These are phyloP conservation scores for Xylaria arbuscula DNA, from an alignment of 2,329 filamentous ascomycete genomes.

Conservation along the genomic window DNA sequence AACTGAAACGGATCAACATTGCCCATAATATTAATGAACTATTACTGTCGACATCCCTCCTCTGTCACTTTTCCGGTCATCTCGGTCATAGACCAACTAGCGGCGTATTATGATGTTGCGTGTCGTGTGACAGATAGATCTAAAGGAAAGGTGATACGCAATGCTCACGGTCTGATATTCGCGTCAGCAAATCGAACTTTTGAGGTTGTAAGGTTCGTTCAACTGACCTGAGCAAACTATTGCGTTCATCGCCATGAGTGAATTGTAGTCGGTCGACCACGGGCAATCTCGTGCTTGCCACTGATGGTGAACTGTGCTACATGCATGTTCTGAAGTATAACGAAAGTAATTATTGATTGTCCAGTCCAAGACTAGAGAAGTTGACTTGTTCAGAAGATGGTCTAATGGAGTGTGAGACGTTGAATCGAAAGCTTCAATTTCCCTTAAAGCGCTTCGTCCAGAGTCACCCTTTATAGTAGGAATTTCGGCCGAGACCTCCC, in stretches of 20 bases:
- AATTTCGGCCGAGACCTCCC: neutral
- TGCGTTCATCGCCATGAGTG: constrained; percentile 34
- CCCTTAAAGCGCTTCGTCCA: neutral
- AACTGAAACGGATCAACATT: too few species aligned
- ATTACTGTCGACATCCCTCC: too few species aligned
- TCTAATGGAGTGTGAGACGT: neutral
- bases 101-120: neutral
- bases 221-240: constrained; percentile 21
- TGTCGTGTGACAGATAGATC: neutral
- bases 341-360: neutral
- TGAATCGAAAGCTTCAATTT: neutral
- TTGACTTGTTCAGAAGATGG: neutral
- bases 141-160: neutral
- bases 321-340: constrained; percentile 27
- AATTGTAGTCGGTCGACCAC: constrained; percentile 34
- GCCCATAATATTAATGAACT: too few species aligned
- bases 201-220: neutral
- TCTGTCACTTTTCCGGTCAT: too few species aligned
- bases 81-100: neutral
- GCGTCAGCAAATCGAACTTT: constrained; percentile 7
- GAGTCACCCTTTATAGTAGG: constrained; percentile 23
- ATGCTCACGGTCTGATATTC: neutral
- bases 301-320: constrained; percentile 38
- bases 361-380: neutral
- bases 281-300: constrained; percentile 39